A percentile compares a stretch with the other conserved stretches of the same genome.
Evolutionary conservation across 2,329 filamentous ascomycete genomes (phyloP).

Genomic region (Cladophialophora chaetospira): DNA sequence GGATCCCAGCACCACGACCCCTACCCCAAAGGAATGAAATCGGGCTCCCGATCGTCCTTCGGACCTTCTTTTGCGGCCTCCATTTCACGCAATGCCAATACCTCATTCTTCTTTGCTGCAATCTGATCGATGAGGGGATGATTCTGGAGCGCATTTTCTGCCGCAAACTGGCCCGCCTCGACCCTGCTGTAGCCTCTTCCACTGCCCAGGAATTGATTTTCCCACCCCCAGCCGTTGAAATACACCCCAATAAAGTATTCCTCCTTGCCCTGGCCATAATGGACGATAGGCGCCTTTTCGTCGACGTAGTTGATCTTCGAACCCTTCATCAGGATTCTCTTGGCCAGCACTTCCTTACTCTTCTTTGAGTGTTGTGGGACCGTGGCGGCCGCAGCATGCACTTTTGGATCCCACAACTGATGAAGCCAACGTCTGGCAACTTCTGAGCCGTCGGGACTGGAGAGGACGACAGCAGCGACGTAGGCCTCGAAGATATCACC

Average conservation of each 20-base stretch:
- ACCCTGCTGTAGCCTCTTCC: conserved; percentile 48
- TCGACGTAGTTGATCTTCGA: conserved; percentile 63
- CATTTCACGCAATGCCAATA: conserved; percentile 27
- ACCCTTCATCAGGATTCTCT: conserved; percentile 58
- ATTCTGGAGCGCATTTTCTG: conserved; percentile 45
- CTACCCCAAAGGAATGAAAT: too few relatives aligned
- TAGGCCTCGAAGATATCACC: conserved; percentile 93
- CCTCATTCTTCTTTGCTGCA: conserved; percentile 37
- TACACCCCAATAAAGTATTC: conserved; percentile 50
- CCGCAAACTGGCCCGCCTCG: conserved; percentile 49
- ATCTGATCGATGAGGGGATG: conserved; percentile 45
- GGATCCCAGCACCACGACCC: too few relatives aligned
- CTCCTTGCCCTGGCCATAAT: conserved; percentile 41
- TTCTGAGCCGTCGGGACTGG: conserved; percentile 61
- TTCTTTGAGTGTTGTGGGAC: conserved; percentile 36
- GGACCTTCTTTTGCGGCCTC: too few relatives aligned
- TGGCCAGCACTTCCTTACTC: conserved; percentile 58
- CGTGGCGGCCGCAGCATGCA: conserved; percentile 46
- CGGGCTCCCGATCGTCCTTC: too few relatives aligned
- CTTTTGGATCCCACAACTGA: conserved; percentile 68
- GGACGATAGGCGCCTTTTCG: conserved; percentile 40
- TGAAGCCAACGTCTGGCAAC: conserved; percentile 71
- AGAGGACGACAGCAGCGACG: conserved; percentile 74
- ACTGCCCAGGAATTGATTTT: conserved; percentile 47
- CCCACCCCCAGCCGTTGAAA: conserved; percentile 51